phyloP scores from a whole-genome alignment of 495 filamentous ascomycete species.

The Aspergillus nidulans region DNA sequence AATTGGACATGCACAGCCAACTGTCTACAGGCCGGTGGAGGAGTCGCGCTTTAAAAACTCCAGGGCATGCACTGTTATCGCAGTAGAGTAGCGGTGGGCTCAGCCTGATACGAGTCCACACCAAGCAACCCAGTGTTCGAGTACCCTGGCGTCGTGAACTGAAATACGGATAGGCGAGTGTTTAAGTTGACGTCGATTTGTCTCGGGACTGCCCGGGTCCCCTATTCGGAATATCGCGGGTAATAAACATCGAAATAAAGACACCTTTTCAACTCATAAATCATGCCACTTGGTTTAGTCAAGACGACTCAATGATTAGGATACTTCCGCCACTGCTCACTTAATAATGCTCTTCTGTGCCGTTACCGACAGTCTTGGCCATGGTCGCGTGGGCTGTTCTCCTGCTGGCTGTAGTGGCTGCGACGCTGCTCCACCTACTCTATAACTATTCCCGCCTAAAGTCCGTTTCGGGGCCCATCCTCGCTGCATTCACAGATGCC shows the following conservation, averaged over 20 bases:
- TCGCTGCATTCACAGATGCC: constrained; percentile 7
- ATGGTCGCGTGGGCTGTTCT: constrained; percentile 9
- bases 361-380: not conserved
- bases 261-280: not conserved
- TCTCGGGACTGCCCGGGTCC: constrained; percentile 9
- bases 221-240: constrained; percentile 11
- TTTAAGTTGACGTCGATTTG: not conserved
- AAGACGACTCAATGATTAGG: not conserved
- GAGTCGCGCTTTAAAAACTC: not conserved
- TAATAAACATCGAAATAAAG: not conserved
- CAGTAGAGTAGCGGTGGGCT: not conserved
- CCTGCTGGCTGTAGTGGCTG: constrained; percentile 4
- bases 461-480: constrained; percentile 16
- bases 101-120: not conserved
- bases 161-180: not conserved
- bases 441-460: constrained; percentile 17
- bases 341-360: not conserved
- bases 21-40: not conserved
- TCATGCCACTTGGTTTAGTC: not conserved
- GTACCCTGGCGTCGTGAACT: not conserved
- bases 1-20: not conserved
- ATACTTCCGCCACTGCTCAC: not conserved
- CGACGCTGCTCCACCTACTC: constrained; percentile 4
- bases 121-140: not conserved
- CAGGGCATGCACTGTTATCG: not conserved